Evolutionary conservation across 306 rosid species (phyloP).

Genomic region (Myrica gale): DNA sequence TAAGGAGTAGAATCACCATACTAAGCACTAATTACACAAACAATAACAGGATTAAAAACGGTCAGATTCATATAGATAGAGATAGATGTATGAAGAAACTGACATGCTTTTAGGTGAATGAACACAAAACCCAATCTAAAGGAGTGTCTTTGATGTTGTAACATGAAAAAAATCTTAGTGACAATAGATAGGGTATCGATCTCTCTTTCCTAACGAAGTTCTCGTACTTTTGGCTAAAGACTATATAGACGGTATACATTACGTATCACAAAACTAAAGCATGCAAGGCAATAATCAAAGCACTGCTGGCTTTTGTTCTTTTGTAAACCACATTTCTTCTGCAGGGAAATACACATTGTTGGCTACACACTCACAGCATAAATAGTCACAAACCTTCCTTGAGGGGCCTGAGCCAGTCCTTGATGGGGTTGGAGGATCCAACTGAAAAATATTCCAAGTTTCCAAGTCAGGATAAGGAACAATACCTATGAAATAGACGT

Average conservation of each 20-base stretch:
- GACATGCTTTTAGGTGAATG: neutral
- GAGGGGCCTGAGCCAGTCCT: constrained; percentile 83
- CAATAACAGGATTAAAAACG: constrained; percentile 4
- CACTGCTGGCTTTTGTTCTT: neutral
- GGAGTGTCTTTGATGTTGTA: neutral
- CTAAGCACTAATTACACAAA: constrained; percentile 16
- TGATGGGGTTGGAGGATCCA: constrained; percentile 76
- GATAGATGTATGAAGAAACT: constrained; percentile 1
- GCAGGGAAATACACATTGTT: neutral
- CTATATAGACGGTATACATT: neutral
- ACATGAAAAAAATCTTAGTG: neutral
- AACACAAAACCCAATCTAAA: neutral
- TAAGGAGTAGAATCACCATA: constrained; percentile 23
- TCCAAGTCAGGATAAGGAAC: constrained; percentile 13
- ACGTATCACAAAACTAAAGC: neutral
- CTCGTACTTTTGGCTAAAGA: neutral
- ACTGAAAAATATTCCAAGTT: constrained; percentile 44
- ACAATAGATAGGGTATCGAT: no score
- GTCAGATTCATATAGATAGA: neutral
- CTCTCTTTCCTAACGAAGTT: neutral
- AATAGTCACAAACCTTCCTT: constrained; percentile 66
- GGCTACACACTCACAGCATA: constrained; percentile 15
- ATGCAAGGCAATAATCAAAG: neutral
- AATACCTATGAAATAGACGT: constrained; percentile 16
- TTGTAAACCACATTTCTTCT: neutral